Evolutionary conservation across 2,329 filamentous ascomycete genomes (phyloP), one percentile per base, ranked within the genome.

Genomic region (Clarireedia homoeocarpa): DNA sequence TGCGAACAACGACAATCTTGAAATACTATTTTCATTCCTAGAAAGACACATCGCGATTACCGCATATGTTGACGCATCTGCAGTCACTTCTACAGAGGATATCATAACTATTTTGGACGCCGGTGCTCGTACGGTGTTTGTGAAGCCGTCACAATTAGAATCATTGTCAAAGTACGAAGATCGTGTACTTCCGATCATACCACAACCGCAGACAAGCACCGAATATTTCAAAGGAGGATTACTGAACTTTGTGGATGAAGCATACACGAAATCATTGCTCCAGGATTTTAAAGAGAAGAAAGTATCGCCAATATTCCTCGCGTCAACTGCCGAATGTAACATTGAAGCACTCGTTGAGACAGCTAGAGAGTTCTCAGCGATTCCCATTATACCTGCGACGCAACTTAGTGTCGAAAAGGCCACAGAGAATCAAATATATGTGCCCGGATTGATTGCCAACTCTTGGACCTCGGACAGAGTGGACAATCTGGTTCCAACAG

Each of bases 401-500:
- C 74, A 74, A 0, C 75, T 96, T 65, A 91, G 89, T 1, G 79
- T 65, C 85, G 48, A 82, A 86, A 63, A 81, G 83, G 78, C 86
- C 26, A 60, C 64, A 50, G 70, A 78, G 10, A 74, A 77, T 45
- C 69, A 79, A 51, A 74, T 96, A 26, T 84, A 84, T 39, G 80
- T 89, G 5, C 79, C 84, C 12, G 83, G 82, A 65, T 73, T 96
- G 30, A 77, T 97, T 59, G 81, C 89, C 51, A 79, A 82, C 2
- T 84, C 85, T 61, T 91, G 91, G 72, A 85, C 81, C 60, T 89
- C 88, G 40, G 94, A 99, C 71, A 81, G 91, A 61, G 72, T 83
- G 4, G 95, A 96, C 68, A 86, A 88, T 7, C 79, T 99, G 7
- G 83, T 95, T 63, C 86, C 94, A 1, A 99, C 94, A 0, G 81